Evolutionary conservation across 2,329 filamentous ascomycete genomes (phyloP).

Genomic region (Teratosphaeria pseudoeucalypti): DNA sequence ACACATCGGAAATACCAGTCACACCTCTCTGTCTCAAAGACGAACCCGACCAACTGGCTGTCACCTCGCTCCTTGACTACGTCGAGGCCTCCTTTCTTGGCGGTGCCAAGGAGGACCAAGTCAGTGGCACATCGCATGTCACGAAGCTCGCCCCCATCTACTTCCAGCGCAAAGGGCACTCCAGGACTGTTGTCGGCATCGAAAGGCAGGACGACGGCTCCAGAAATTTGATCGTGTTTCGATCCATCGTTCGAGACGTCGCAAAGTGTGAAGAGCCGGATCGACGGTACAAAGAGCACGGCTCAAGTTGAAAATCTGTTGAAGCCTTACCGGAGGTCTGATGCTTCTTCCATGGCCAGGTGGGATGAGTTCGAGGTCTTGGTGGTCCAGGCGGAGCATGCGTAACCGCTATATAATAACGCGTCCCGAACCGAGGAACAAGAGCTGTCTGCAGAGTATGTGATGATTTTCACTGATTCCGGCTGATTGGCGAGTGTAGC

Average conservation of each 20-base stretch:
- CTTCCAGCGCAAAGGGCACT: slow-evolving; percentile 83
- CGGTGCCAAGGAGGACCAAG: slow-evolving; percentile 36
- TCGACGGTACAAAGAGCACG: slow-evolving; percentile 34
- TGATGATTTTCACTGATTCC: neutral
- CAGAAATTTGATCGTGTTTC: slow-evolving; percentile 71
- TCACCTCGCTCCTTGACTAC: slow-evolving; percentile 50
- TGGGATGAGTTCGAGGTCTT: slow-evolving; percentile 64
- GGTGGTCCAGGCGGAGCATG: slow-evolving; percentile 2
- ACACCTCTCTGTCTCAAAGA: slow-evolving; percentile 42
- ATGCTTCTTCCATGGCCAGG: slow-evolving; percentile 55
- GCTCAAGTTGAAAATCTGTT: slow-evolving; percentile 42
- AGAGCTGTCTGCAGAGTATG: neutral
- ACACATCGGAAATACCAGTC: slow-evolving; percentile 43
- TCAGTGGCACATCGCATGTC: slow-evolving; percentile 50
- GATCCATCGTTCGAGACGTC: slow-evolving; percentile 74
- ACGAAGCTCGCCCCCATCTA: slow-evolving; percentile 78
- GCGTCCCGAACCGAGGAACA: neutral
- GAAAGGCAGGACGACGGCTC: slow-evolving; percentile 57
- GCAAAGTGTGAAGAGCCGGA: slow-evolving; percentile 49
- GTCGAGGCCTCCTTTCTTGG: slow-evolving; percentile 66
- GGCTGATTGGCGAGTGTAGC: neutral
- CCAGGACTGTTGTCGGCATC: slow-evolving; percentile 78
- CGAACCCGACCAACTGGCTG: slow-evolving; percentile 39
- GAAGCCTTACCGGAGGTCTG: slow-evolving; percentile 62
- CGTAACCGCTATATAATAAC: neutral